Evolutionary conservation across 768 basidiomycete genomes (phyloP), one percentile per base, ranked within the genome.

Genomic region (Termitomyces sp.): DNA sequence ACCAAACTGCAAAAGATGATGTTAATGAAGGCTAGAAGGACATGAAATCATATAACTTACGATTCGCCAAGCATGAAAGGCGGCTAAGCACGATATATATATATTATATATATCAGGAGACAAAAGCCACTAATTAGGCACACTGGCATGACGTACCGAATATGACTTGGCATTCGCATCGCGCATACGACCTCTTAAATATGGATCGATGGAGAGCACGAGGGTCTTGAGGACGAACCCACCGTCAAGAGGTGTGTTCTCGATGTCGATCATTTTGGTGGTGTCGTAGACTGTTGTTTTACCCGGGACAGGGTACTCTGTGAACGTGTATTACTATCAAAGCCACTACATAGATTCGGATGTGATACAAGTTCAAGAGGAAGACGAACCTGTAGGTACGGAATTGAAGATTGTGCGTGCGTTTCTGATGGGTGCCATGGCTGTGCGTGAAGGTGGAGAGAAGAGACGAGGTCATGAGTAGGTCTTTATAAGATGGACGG

Each of bases 171-270:
- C 54, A 20, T 63, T 58, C 0, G 71, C 64, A 8, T 53, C 58
- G 8, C 72, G 64, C 80, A 84, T 79, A 34, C 65, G 63, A 52
- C 67, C 67, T 22, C 75, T 59, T 67, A 78, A 60, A 63, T 77
- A 78, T 1, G 77, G 76, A 56, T 79, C 78, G 39, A 79, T 62
- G 0, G 76, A 76, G 5, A 80, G 63, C 1, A 72, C 73, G 16
- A 85, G 72, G 0, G 74, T 74, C 66, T 84, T 85, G 61, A 83
- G 46, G 8, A 86, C 63, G 55, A 82, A 63, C 0, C 79, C 79
- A 0, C 79, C 78, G 20, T 80, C 66, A 42, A 82, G 65, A 1
- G 74, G 65, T 0, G 74, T 74, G 29, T 63, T 75, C 18, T 82
- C 79, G 20, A 77, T 62, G 60, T 85, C 83, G 62, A 86, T 84